Percentiles rank a stretch among this genome's conserved stretches.
Evolutionary conservation across 345 rosid species (phyloP).

Genomic region (Eucalyptus dawsonii): DNA sequence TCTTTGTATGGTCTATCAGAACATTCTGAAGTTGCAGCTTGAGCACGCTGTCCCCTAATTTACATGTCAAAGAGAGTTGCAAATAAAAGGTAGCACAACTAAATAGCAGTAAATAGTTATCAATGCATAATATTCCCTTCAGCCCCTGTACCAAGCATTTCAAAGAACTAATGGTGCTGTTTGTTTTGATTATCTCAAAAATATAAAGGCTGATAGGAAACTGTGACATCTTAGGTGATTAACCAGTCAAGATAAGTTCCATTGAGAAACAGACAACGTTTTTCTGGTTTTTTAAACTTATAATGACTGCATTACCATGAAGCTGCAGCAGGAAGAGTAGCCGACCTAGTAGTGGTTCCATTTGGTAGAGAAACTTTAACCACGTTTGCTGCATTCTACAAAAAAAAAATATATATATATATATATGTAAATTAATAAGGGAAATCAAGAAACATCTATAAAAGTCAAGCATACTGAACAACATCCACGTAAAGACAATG

Average conservation of each 20-base stretch:
- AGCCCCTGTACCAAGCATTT: background rate
- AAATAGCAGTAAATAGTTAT: background rate
- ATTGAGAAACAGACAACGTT: background rate
- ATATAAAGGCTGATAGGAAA: conserved; percentile 27
- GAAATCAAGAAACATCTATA: background rate
- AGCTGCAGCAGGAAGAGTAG: conserved; percentile 78
- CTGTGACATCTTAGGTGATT: conserved; percentile 47
- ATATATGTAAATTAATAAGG: background rate
- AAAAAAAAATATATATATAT: background rate
- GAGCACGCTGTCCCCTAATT: background rate
- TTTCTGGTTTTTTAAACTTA: background rate
- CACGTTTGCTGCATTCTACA: conserved; percentile 23
- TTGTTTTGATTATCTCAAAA: background rate
- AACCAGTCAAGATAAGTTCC: conserved; percentile 4
- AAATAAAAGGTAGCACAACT: background rate
- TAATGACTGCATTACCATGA: conserved; percentile 40
- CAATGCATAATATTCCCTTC: background rate
- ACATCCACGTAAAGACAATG: background rate
- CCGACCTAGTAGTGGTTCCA: conserved; percentile 42
- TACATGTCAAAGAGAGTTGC: conserved; percentile 21
- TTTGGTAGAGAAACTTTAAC: conserved; percentile 48
- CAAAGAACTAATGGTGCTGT: background rate
- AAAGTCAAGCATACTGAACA: background rate
- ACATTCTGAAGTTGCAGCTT: background rate
- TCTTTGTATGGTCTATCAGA: conserved; percentile 5